These are phyloP conservation scores for Blastobotrys indianensis DNA, from an alignment of 1,139 yeast species.

Conservation along the genomic window DNA sequence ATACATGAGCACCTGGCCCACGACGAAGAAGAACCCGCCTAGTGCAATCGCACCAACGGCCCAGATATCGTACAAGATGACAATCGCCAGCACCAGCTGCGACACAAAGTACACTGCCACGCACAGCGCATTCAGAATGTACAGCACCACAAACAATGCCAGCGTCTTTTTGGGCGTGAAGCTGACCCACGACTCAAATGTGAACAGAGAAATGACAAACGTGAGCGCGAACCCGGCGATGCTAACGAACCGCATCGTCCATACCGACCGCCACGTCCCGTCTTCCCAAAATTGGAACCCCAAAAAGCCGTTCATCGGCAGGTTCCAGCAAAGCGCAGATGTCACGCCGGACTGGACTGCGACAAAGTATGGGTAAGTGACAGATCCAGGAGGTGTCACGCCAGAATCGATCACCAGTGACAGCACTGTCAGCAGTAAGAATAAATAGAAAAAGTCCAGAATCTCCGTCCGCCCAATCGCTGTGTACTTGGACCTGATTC, in stretches of 20 bases:
- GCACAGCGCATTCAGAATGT: slow-evolving; percentile 63
- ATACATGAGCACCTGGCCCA: slow-evolving; percentile 71
- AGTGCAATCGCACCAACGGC: slow-evolving; percentile 74
- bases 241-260: slow-evolving; percentile 47
- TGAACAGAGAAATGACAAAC: slow-evolving; percentile 61
- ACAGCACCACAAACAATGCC: slow-evolving; percentile 63
- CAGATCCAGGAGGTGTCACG: slow-evolving; percentile 79
- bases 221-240: slow-evolving; percentile 52
- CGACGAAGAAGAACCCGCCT: slow-evolving; percentile 67
- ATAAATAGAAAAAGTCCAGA: slow-evolving; percentile 62
- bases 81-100: slow-evolving; percentile 63
- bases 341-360: slow-evolving; percentile 71
- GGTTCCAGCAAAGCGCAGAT: slow-evolving; percentile 61
- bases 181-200: slow-evolving; percentile 64
- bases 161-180: slow-evolving; percentile 46
- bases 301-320: slow-evolving; percentile 67
- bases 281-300: slow-evolving; percentile 94
- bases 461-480: slow-evolving; percentile 91
- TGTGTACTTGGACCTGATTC: slow-evolving; percentile 77
- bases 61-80: slow-evolving; percentile 75
- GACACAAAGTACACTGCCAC: slow-evolving; percentile 58
- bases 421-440: slow-evolving; percentile 52
- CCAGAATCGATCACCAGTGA: slow-evolving; percentile 85
- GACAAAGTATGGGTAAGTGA: slow-evolving; percentile 73
- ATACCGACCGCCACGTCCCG: slow-evolving; percentile 65